Conservation (phyloP, 176 grass and related monocot species). For the Aegilops umbellulata region DNA sequence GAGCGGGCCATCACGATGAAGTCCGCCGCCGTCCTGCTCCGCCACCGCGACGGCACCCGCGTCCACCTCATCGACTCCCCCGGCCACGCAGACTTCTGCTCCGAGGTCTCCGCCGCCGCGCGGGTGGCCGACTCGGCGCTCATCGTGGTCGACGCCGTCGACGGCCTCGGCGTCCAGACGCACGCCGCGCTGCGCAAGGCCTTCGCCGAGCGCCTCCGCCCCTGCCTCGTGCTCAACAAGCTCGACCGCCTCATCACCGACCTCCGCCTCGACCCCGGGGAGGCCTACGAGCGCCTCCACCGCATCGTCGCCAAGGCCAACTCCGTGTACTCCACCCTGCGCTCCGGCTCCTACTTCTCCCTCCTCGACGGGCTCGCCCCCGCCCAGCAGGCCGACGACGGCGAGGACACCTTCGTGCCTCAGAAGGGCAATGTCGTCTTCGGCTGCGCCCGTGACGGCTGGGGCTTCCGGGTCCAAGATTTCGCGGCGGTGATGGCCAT, state of each 20-base stretch:
- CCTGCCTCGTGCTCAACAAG: slow-evolving; percentile 96
- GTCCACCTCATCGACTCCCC: slow-evolving; percentile 95
- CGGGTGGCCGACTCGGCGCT: slow-evolving; percentile 76
- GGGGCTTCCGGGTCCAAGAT: slow-evolving; percentile 81
- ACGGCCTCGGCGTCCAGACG: slow-evolving; percentile 89
- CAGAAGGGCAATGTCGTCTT: slow-evolving; percentile 92
- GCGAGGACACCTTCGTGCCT: slow-evolving; percentile 78
- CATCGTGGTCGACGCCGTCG: slow-evolving; percentile 76
- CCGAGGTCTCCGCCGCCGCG: slow-evolving; percentile 86
- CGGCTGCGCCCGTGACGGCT: slow-evolving; percentile 79
- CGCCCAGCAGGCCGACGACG: slow-evolving; percentile 44
- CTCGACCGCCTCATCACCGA: slow-evolving; percentile 87
- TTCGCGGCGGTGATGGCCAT: slow-evolving; percentile 62
- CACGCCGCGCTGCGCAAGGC: slow-evolving; percentile 82
- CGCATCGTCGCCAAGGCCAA: slow-evolving; percentile 74
- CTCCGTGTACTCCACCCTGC: slow-evolving; percentile 67
- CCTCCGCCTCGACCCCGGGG: slow-evolving; percentile 62
- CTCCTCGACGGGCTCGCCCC: slow-evolving; percentile 42
- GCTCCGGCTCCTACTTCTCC: slow-evolving; percentile 85
- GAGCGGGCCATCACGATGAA: slow-evolving; percentile 92
- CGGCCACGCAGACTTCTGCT: slow-evolving; percentile 94
- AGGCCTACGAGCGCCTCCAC: slow-evolving; percentile 73
- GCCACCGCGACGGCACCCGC: slow-evolving; percentile 31
- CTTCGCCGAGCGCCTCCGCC: slow-evolving; percentile 76
- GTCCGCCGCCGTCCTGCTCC: slow-evolving; percentile 59